Base-by-base conservation (phyloP, 495 filamentous ascomycete species). In the Aspergillus bridgeri region DNA sequence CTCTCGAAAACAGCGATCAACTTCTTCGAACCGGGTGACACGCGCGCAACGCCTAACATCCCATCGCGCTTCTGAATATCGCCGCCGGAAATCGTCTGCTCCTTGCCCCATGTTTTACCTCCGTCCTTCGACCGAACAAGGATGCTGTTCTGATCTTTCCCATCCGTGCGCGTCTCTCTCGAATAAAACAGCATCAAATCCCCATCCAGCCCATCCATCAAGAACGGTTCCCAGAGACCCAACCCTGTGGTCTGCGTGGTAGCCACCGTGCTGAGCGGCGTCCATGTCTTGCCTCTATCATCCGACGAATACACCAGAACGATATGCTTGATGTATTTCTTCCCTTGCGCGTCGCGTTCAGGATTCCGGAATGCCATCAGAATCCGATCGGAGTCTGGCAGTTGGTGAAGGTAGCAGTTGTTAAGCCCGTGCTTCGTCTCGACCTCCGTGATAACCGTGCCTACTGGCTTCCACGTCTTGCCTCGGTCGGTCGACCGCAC, bases 381-480 rank as follows among this genome's bases (percentile, higher is more conserved):
- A 19, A 55, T 55, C 19, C 53, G 19, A 42, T 55, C 53, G 17
- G 53, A 55, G 20, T 47, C 25, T 9, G 53, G 53, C 53, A 55
- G 53, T 55, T 55, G 53, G 53, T 55, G 53, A 9, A 55, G 42
- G 23, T 55, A 47, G 53, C 53, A 55, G 53, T 55, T 55, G 53
- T 55, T 45, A 21, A 46, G 25, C 8, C 33, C 42, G 42, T 55
- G 20, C 53, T 17, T 25, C 15, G 15, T 45, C 22, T 55, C 15
- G 6, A 24, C 15, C 24, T 55, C 53, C 6, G 17, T 44, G 53
- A 45, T 44, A 6, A n/a, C 42, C 2, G 29, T 55, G 53, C 53
- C 42, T 42, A 43, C 42, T 21, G 53, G 29, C 20, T 22, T 45
- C 53, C 53, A 55, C n/a, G 53, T 55, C 33, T 21, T 55, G 42